These are phyloP conservation scores for Olyra latifolia DNA, from an alignment of 176 grass and related monocot genomes.

Conservation along the genomic window DNA sequence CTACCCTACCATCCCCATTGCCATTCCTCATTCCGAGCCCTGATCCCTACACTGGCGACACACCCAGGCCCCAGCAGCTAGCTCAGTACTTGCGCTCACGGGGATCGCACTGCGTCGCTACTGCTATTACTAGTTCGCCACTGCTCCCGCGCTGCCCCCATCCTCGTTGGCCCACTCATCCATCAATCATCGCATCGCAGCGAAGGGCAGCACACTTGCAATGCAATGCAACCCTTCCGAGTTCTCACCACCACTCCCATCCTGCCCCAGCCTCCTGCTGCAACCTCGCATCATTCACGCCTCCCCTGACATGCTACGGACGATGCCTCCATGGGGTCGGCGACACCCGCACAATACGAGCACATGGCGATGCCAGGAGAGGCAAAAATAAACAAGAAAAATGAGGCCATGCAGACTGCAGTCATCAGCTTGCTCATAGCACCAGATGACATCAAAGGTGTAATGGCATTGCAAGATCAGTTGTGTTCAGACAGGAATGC, in stretches of 20 bases:
- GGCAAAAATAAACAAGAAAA: not conserved
- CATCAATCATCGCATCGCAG: constrained; percentile 28
- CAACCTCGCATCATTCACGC: constrained; percentile 33
- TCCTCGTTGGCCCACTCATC: constrained; percentile 33
- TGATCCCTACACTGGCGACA: not conserved
- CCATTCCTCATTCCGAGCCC: not conserved
- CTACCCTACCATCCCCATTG: not conserved
- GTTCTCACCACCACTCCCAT: not conserved
- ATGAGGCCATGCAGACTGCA: not conserved
- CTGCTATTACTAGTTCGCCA: not conserved
- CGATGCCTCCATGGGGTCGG: not conserved
- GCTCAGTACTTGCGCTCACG: constrained; percentile 17
- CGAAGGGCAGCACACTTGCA: not conserved
- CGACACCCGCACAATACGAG: constrained; percentile 36
- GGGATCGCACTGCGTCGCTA: not conserved
- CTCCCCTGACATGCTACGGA: constrained; percentile 12
- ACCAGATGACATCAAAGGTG: not conserved
- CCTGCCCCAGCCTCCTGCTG: constrained; percentile 19
- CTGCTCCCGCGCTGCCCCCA: constrained; percentile 23
- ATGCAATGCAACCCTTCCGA: not conserved
- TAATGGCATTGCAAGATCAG: not conserved
- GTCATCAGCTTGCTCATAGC: not conserved
- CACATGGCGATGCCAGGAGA: constrained; percentile 11
- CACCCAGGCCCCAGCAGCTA: not conserved
- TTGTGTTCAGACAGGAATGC: not conserved